Conservation (phyloP, 768 basidiomycete species). For the Sarcodon sp. region DNA sequence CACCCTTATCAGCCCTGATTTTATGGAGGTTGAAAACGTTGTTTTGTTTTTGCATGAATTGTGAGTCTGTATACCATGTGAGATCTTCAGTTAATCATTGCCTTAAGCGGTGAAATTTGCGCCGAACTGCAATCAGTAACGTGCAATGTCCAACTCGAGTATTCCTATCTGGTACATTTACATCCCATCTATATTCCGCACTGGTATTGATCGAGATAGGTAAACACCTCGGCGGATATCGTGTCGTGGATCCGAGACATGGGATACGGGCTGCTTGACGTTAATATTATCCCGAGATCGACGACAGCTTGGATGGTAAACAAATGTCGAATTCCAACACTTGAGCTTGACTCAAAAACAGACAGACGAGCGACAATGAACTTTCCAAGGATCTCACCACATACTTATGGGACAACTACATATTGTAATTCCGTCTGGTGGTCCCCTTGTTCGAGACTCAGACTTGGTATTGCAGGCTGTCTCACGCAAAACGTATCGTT, state of each 20-base stretch:
- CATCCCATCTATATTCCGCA: neutral
- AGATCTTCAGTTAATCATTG: neutral
- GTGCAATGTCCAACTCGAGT: conserved; percentile 66
- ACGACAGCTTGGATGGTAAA: conserved; percentile 21
- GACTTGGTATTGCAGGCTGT: conserved; percentile 36
- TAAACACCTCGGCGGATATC: conserved; percentile 74
- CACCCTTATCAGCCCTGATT: conserved; percentile 40
- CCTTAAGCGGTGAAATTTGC: conserved; percentile 71
- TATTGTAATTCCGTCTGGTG: conserved; percentile 48
- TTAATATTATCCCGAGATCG: conserved; percentile 71
- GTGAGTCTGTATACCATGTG: conserved; percentile 31
- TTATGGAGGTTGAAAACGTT: conserved; percentile 65
- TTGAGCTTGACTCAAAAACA: conserved; percentile 14
- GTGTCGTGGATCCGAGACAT: conserved; percentile 62
- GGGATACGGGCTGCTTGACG: conserved; percentile 69
- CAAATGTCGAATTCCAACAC: neutral
- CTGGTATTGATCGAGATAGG: conserved; percentile 28
- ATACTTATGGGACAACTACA: conserved; percentile 95
- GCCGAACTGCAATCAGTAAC: conserved; percentile 68
- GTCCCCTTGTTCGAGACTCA: neutral
- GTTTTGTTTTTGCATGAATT: conserved; percentile 93
- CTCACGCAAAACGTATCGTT: conserved; percentile 58
- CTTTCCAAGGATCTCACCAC: conserved; percentile 45
- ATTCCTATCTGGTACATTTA: conserved; percentile 65
- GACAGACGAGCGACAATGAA: conserved; percentile 16